Conservation (phyloP, 495 filamentous ascomycete genomes). For the Tuber brumale region DNA sequence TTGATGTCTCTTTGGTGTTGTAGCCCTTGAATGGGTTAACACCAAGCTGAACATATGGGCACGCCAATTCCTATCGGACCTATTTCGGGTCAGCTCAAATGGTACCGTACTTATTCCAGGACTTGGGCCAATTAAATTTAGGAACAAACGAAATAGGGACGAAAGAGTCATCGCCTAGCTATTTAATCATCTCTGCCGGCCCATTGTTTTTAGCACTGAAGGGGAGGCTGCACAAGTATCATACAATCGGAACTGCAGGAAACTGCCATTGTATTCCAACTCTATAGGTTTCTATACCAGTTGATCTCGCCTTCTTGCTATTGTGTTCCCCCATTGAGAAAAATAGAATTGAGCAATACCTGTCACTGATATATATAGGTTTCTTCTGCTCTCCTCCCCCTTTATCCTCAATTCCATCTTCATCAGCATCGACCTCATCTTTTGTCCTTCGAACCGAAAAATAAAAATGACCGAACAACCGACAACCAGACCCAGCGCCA, state of each 20-base stretch:
- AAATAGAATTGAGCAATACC: neutral
- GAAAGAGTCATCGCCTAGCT: neutral
- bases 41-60: neutral
- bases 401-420: neutral
- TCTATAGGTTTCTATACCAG: neutral
- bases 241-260: neutral
- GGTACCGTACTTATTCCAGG: neutral
- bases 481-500: neutral
- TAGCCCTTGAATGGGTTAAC: neutral
- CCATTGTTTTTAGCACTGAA: neutral
- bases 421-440: neutral
- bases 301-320: neutral
- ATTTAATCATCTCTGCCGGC: neutral
- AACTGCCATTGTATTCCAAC: neutral
- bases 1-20: neutral
- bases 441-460: neutral
- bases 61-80: neutral
- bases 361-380: neutral
- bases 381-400: neutral
- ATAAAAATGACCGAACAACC: neutral
- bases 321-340: neutral
- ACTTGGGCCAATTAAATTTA: neutral
- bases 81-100: neutral
- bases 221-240: neutral
- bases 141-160: neutral